These are phyloP conservation scores for Entonaema liquescens DNA, from an alignment of 495 filamentous ascomycete genomes.

Conservation along the genomic window DNA sequence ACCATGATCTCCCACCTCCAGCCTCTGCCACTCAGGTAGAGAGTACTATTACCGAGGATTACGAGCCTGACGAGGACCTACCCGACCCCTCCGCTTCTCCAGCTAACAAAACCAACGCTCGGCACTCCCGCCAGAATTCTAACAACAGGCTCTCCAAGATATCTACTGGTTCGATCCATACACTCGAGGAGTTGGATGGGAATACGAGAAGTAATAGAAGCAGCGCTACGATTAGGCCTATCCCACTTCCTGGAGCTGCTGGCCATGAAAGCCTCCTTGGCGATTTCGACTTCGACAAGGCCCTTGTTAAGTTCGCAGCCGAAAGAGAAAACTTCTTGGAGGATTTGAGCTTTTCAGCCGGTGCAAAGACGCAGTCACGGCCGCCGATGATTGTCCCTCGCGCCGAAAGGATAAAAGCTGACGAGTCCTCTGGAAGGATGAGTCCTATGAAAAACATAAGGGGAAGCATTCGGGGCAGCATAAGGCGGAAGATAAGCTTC, in stretches of 20 bases:
- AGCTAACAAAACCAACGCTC: conserved; percentile 62
- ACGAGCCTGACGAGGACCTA: conserved; percentile 64
- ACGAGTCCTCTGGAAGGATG: conserved; percentile 66
- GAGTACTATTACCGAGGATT: conserved; percentile 84
- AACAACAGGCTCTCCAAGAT: conserved; percentile 71
- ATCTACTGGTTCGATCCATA: conserved; percentile 69
- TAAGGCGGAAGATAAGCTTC: conserved; percentile 86
- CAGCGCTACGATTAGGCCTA: conserved; percentile 80
- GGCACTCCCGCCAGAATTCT: conserved; percentile 69
- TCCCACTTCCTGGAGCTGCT: conserved; percentile 49
- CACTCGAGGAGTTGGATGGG: conserved; percentile 65
- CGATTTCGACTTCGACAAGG: conserved; percentile 92
- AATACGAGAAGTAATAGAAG: conserved; percentile 85
- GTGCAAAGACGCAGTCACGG: conserved; percentile 75
- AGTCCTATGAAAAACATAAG: conserved; percentile 61
- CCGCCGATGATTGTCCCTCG: conserved; percentile 76
- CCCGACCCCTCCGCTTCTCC: conserved; percentile 53
- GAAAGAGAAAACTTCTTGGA: conserved; percentile 94
- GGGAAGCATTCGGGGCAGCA: conserved; percentile 71
- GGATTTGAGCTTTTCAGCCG: conserved; percentile 89
- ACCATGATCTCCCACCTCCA: conserved; percentile 57
- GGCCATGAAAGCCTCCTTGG: conserved; percentile 38
- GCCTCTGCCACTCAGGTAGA: conserved; percentile 59
- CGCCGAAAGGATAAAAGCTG: conserved; percentile 81
- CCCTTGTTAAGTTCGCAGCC: conserved; percentile 90